Base-by-base conservation (phyloP, 257 asterid species). In the Petunia secreta region DNA sequence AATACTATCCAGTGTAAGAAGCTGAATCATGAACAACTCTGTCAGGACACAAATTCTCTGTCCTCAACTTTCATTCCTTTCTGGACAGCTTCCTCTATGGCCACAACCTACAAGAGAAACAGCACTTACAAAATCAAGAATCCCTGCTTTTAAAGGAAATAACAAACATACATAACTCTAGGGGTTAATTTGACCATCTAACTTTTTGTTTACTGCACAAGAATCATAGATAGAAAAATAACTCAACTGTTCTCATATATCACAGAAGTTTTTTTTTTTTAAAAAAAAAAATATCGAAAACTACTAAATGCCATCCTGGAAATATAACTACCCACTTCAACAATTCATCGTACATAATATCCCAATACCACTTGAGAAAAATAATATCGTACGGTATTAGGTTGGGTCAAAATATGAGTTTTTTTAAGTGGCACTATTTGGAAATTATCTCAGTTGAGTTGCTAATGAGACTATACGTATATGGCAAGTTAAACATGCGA, bases 1-100 rank as follows among this genome's bases (percentile, higher is more conserved):
- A 52, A 83, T 79, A 48, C 73, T 53, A 75, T 79, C 86, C 64
- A 83, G 75, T 79, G 79, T 79, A 63, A 83, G 83, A 76, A 83
- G 37, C 71, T 79, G 81, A 69, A 74, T 64, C 86, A 83, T 83
- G 13, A 83, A 74, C 81, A 43, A 80, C 73, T 73, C 83, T 48
- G 77, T 74, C 63, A 83, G 74, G 58, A 79, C 78, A 75, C 43
- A 79, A 85, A 75, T 37, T 79, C 86, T 63, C 80, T 74, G 6
- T 83, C 83, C 48, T 44, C n/a, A 43, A 83, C 40, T 15, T 52
- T 74, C 4, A 5, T 37, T 2, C 81, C 81, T 7, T 43, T 83
- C 40, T 82, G 50, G 82, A 82, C 9, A 64, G 76, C 79, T 50
- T 36, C 50, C 80, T 79, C 87, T 64, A 85, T n/a, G 39, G 48